Conservation (phyloP, 2,329 filamentous ascomycete species). For the Myriosclerotinia duriaeana region DNA sequence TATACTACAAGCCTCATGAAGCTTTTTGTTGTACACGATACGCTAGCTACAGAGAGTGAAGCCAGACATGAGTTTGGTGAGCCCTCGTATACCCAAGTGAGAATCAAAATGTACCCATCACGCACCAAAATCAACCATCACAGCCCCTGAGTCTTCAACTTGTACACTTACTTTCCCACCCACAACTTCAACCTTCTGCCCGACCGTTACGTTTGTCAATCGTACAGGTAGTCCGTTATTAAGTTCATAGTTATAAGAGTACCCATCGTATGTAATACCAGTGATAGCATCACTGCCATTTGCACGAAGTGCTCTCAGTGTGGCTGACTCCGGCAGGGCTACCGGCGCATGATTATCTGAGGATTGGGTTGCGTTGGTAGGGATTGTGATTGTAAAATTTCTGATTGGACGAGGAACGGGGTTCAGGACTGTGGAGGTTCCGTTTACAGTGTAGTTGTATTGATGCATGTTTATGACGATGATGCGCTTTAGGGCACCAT, state of each 20-base stretch:
- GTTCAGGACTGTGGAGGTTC: conserved; percentile 39
- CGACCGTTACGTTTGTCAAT: conserved; percentile 55
- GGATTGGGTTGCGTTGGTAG: conserved; percentile 11
- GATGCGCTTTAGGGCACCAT: conserved; percentile 47
- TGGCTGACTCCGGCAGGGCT: conserved; percentile 29
- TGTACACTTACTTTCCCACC: conserved; percentile 44
- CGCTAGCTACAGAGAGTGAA: no score
- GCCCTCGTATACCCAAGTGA: no score
- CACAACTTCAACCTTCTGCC: conserved; percentile 45
- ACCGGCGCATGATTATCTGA: conserved; percentile 20
- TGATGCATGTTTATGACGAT: conserved; percentile 57
- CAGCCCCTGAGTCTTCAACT: conserved; percentile 47
- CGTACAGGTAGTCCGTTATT: conserved; percentile 53
- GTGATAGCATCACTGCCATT: conserved; percentile 64
- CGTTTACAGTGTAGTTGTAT: conserved; percentile 58
- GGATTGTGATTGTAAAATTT: conserved; percentile 47
- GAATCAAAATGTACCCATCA: not conserved
- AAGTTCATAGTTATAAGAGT: conserved; percentile 61
- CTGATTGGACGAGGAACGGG: conserved; percentile 39
- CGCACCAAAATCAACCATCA: conserved; percentile 32
- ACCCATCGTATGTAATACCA: conserved; percentile 61
- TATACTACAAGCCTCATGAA: no score
- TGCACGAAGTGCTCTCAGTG: conserved; percentile 53
- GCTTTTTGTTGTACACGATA: no score
- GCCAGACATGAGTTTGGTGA: no score